A percentile compares a stretch with the other conserved stretches of the same genome.
phyloP scores from a whole-genome alignment of 345 rosid genomes.

The Linum tenue region DNA sequence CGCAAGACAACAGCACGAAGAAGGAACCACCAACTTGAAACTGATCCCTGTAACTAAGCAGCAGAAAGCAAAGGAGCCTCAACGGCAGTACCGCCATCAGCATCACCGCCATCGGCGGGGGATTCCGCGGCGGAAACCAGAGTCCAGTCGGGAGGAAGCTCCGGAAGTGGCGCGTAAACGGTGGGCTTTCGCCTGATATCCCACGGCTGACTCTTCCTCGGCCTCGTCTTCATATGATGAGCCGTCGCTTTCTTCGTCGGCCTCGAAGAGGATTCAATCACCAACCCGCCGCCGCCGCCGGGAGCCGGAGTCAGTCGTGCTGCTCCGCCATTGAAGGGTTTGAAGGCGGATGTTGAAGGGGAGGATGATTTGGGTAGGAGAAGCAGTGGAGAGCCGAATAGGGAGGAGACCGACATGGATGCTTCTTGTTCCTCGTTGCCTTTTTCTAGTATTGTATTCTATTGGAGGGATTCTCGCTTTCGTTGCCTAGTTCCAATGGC shows the following conservation, averaged over 20 bases:
- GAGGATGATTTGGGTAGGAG: not conserved
- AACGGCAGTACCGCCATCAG: slow-evolving; percentile 2
- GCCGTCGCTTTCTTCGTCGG: slow-evolving; percentile 6
- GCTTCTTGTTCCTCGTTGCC: not conserved
- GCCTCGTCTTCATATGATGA: not conserved
- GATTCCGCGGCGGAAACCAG: slow-evolving; percentile 8
- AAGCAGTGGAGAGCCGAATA: not conserved
- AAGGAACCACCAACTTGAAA: slow-evolving; percentile 22
- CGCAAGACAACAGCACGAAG: slow-evolving; percentile 9
- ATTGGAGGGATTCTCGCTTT: no score
- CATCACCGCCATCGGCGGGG: not conserved
- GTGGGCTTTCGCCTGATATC: not conserved
- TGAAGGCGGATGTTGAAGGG: not conserved
- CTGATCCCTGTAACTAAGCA: slow-evolving; percentile 14
- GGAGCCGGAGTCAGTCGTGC: not conserved
- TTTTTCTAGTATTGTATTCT: no score
- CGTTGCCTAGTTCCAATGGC: no score
- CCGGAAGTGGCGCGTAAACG: not conserved
- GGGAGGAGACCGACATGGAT: not conserved
- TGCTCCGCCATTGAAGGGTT: not conserved
- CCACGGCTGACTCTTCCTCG: not conserved
- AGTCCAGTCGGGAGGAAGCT: slow-evolving; percentile 17
- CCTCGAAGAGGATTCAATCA: slow-evolving; percentile 2
- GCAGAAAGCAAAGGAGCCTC: slow-evolving; percentile 14
- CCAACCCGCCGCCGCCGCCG: not conserved